Base-by-base conservation (phyloP, 805 yeast genomes). In the Cyberlindnera japonica region DNA sequence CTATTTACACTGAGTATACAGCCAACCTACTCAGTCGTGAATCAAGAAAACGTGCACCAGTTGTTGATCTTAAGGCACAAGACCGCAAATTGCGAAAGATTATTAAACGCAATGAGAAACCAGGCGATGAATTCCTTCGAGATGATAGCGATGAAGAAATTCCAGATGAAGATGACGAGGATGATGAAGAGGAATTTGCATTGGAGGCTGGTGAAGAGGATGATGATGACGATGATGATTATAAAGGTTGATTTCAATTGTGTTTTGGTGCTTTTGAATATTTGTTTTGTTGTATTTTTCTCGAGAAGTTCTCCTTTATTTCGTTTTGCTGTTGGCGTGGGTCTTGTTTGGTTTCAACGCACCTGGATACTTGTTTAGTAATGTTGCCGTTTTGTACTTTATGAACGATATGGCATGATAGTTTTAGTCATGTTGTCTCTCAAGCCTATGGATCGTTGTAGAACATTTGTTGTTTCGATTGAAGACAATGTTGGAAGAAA, bases 21-120 rank as follows among this genome's bases (percentile, higher is more conserved):
- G 38, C 48, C 12, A 17, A 28, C 9, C 28, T 35, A 12, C 21
- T 40, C 4, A 15, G 46, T 18, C 44, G 55, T 23, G 47, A 53
- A n/a, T 38, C 54, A 12, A 48, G 54, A 38, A 47, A 41, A 20
- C 45, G 51, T 26, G 50, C 27, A 17, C 51, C 41, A 25, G 31
- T 49, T 9, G 37, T 43, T 12, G 48, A 45, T 28, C 32, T 50
- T n/a, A 44, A 39, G 20, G 55, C 35, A 10, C 47, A 52, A 12
- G 53, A 45, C 15, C 44, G 40, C 14, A 42, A 29, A 19, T 19
- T 44, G 33, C 38, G 44, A 9, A 45, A 41, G 18, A n/a, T 47
- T 15, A 39, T 50, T 17, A 43, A 47, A 26, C 16, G 33, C 11
- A 14, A 35, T 24, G 47, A 43, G 29, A 20, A 36, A 15, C 40